Conservation (phyloP, 352 stramenopile species). For the Phytophthora hybrid region DNA sequence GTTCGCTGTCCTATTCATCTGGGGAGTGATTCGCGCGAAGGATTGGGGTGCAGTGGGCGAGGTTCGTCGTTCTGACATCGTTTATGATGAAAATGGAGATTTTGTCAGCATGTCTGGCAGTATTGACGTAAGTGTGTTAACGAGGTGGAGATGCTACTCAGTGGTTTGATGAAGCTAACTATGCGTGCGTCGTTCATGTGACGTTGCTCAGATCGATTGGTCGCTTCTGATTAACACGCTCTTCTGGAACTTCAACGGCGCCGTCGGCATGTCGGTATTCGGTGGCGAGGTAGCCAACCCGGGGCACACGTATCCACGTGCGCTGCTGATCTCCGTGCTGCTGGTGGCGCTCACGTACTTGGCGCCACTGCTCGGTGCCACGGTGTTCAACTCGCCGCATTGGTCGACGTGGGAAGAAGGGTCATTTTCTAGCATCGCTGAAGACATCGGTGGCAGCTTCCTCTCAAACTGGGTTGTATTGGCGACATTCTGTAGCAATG, state of each 20-base stretch:
- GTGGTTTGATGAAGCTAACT: conserved; percentile 11
- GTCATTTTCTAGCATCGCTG: conserved; percentile 87
- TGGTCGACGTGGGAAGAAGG: conserved; percentile 92
- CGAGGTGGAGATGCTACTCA: not conserved
- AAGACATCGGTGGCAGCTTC: conserved; percentile 88
- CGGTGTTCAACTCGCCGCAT: conserved; percentile 69
- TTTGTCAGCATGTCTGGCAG: conserved; percentile 53
- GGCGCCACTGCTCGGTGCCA: conserved; percentile 88
- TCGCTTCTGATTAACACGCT: conserved; percentile 93
- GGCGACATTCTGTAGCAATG: conserved; percentile 90
- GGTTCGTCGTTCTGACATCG: conserved; percentile 50
- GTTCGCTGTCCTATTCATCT: conserved; percentile 86
- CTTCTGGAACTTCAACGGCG: conserved; percentile 97
- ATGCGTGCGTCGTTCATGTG: not conserved
- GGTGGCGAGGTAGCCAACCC: conserved; percentile 90
- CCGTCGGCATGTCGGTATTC: conserved; percentile 89
- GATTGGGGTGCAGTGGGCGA: conserved; percentile 53
- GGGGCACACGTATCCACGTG: conserved; percentile 77
- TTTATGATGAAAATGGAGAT: conserved; percentile 43
- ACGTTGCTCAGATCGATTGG: conserved; percentile 67
- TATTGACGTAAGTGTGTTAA: conserved; percentile 28
- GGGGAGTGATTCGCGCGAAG: conserved; percentile 36
- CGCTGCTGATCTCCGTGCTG: conserved; percentile 83
- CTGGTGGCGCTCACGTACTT: conserved; percentile 89
- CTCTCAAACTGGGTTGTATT: conserved; percentile 92